These are phyloP conservation scores for Neurospora pannonica DNA, from an alignment of 495 filamentous ascomycete species.

Conservation along the genomic window DNA sequence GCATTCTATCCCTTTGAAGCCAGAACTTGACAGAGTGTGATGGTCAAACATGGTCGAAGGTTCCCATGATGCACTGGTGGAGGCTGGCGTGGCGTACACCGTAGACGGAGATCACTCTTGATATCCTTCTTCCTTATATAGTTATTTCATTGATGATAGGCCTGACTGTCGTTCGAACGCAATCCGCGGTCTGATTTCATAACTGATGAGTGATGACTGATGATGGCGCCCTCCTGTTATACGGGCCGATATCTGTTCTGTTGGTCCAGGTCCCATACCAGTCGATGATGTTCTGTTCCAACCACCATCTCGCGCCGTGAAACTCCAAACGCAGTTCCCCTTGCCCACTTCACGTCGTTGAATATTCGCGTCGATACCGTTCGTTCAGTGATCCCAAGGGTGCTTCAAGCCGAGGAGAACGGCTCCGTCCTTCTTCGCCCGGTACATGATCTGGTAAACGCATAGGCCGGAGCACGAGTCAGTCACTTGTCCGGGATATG, in stretches of 20 bases:
- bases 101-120: neutral
- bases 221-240: neutral
- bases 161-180: neutral
- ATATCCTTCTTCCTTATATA: neutral
- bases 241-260: neutral
- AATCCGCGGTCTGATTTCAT: neutral
- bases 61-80: neutral
- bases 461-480: neutral
- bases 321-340: neutral
- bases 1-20: neutral
- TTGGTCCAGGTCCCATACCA: neutral
- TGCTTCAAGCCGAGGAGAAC: constrained; percentile 91
- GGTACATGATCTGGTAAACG: constrained; percentile 69
- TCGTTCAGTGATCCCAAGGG: constrained; percentile 84
- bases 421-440: constrained; percentile 84
- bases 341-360: neutral
- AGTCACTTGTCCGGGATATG: neutral
- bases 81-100: neutral
- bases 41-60: neutral
- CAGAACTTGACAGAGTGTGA: neutral
- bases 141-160: neutral
- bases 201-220: neutral
- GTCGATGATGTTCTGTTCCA: neutral
- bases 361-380: neutral
- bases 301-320: neutral